Evolutionary conservation across 129 eudicot species (phyloP), one percentile per base, ranked within the genome.

Genomic region (Rutidosis leptorrhynchoides): DNA sequence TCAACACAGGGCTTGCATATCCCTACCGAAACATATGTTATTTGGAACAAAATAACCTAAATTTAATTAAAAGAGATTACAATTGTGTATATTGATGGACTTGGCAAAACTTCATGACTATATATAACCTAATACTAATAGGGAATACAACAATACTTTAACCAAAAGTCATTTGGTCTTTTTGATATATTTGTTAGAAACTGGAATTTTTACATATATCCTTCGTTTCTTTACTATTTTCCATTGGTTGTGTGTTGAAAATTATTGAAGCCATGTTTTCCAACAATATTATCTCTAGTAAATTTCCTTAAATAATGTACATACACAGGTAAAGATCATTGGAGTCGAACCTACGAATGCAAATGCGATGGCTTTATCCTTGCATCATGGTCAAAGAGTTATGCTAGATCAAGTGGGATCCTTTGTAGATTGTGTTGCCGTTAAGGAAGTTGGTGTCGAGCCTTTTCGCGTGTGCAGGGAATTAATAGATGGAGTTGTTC

Each of bases 361-460:
- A 48, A 91, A 91, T 83, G 97, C 97, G 25, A 84, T 91, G 97
- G 97, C 96, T 24, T 78, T 87, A 74, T 91, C 97, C 57, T 79
- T 91, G 32, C 86, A 87, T 69, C 90, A 83, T 87, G 88, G 88
- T 53, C 81, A 78, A 75, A 74, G 96, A 75, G 85, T 91, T 43
- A 53, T 64, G 77, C 83, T 91, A 63, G 90, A 91, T 69, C 84
- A 85, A 67, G 96, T 87, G 58, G 97, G 96, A 75, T 87, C 90
- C 58, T 91, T 91, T 81, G 96, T 96, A 65, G 97, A 91, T 74
- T 94, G 96, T 69, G 97, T 91, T 45, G 97, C 95, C 33, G 96
- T 91, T 16, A 87, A 91, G 71, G 94, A 83, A 72, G 96, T 91
- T 57, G 97, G 97, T 71, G 71, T 70, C 55, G 97, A 91, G 77